phyloP scores from a whole-genome alignment of 106 monocot genomes.

The Dendrobium catenatum region DNA sequence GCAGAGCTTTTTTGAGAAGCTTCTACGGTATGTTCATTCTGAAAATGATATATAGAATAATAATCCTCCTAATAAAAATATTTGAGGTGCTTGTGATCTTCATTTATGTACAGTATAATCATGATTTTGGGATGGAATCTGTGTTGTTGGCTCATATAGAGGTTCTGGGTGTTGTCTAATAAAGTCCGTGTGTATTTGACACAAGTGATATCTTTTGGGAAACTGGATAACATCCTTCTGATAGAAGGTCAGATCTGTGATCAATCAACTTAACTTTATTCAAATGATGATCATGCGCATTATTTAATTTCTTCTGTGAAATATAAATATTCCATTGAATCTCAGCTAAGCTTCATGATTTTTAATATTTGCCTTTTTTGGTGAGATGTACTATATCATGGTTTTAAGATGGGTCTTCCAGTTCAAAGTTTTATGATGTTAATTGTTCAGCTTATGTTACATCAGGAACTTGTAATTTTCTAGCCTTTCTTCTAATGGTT shows the following conservation, averaged over 20 bases:
- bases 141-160: not conserved
- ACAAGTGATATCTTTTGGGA: not conserved
- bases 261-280: not conserved
- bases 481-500: not conserved
- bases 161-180: not conserved
- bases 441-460: not conserved
- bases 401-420: not conserved
- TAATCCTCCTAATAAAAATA: not conserved
- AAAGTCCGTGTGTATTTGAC: not conserved
- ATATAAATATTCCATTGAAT: not conserved
- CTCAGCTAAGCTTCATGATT: not conserved
- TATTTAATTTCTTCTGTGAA: not conserved
- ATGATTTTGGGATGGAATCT: not conserved
- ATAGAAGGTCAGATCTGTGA: not conserved
- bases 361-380: not conserved
- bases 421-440: not conserved
- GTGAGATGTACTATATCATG: not conserved
- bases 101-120: not conserved
- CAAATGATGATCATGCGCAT: not conserved
- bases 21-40: not conserved
- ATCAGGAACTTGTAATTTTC: not conserved
- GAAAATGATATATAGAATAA: not conserved
- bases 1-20: not conserved
- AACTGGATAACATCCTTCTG: not conserved
- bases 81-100: not conserved